Conservation (phyloP, 2,329 filamentous ascomycete species). For the Dendrostoma leiphaemia region DNA sequence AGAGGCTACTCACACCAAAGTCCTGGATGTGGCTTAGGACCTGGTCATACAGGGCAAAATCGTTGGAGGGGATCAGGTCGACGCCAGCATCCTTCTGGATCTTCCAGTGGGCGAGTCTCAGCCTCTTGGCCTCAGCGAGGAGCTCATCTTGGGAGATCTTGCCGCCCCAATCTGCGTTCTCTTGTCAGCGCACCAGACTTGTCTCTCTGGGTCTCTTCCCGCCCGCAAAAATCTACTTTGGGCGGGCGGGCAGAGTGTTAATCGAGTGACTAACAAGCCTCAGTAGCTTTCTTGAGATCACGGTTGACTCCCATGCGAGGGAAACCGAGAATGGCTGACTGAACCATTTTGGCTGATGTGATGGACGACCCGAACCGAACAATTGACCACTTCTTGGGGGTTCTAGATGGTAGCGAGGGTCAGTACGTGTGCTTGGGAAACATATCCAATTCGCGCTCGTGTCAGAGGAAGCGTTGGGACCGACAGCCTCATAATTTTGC, state of each 20-base stretch:
- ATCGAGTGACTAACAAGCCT: slow-evolving; percentile 70
- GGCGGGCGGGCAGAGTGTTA: slow-evolving; percentile 31
- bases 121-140: slow-evolving; percentile 91
- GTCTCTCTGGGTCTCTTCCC: slow-evolving; percentile 11
- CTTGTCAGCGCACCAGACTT: slow-evolving; percentile 17
- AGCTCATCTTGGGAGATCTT: slow-evolving; percentile 93
- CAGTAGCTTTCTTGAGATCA: slow-evolving; percentile 99
- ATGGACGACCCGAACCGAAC: slow-evolving; percentile 13
- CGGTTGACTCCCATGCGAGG: slow-evolving; percentile 97
- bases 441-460: not conserved
- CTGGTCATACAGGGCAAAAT: slow-evolving; percentile 99
- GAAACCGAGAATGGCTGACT: slow-evolving; percentile 88
- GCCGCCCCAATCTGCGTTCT: slow-evolving; percentile 69
- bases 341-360: slow-evolving; percentile 52
- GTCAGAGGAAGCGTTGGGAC: not conserved
- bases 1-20: slow-evolving; percentile 70
- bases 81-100: slow-evolving; percentile 99
- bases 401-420: slow-evolving; percentile 6
- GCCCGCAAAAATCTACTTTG: not conserved
- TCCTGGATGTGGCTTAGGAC: slow-evolving; percentile 97
- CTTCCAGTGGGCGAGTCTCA: slow-evolving; percentile 97
- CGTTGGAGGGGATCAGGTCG: slow-evolving; percentile 97
- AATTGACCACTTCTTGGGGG: slow-evolving; percentile 13
- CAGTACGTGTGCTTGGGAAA: not conserved
- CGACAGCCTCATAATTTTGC: not conserved